Evolutionary conservation across 1,139 yeast genomes (phyloP).

Genomic region (Diutina catenulata): DNA sequence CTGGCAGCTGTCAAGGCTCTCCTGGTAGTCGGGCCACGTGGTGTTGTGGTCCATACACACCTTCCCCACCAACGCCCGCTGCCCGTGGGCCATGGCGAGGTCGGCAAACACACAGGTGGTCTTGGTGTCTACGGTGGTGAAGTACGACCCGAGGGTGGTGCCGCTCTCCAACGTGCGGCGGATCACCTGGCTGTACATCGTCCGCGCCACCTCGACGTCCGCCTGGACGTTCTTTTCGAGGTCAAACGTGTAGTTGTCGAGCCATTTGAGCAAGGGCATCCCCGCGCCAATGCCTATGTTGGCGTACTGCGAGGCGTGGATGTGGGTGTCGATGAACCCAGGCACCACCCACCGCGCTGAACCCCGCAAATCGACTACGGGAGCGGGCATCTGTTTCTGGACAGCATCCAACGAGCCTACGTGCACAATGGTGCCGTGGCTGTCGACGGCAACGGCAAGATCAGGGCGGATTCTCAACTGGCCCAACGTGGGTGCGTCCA

Average conservation of each 20-base stretch:
- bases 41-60: conserved; percentile 73
- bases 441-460: conserved; percentile 14
- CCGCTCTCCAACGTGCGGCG: conserved; percentile 61
- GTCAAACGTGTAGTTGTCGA: conserved; percentile 78
- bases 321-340: conserved; percentile 91
- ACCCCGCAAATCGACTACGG: neutral
- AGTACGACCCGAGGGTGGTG: conserved; percentile 87
- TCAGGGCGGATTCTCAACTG: conserved; percentile 32
- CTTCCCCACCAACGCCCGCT: conserved; percentile 83
- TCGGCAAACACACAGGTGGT: conserved; percentile 73
- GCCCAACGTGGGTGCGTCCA: conserved; percentile 19
- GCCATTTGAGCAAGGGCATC: conserved; percentile 80
- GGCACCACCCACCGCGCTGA: conserved; percentile 53
- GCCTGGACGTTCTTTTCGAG: conserved; percentile 43
- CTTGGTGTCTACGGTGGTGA: conserved; percentile 72
- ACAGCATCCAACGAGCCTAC: neutral
- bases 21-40: conserved; percentile 60
- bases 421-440: neutral
- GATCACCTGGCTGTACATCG: conserved; percentile 56
- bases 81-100: conserved; percentile 54
- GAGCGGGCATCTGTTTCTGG: neutral
- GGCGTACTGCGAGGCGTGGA: conserved; percentile 96
- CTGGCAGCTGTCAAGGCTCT: conserved; percentile 47
- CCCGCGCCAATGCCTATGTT: conserved; percentile 85
- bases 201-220: conserved; percentile 29